phyloP scores from a whole-genome alignment of 2,329 filamentous ascomycete genomes.

The Cryoendolithus antarcticus region DNA sequence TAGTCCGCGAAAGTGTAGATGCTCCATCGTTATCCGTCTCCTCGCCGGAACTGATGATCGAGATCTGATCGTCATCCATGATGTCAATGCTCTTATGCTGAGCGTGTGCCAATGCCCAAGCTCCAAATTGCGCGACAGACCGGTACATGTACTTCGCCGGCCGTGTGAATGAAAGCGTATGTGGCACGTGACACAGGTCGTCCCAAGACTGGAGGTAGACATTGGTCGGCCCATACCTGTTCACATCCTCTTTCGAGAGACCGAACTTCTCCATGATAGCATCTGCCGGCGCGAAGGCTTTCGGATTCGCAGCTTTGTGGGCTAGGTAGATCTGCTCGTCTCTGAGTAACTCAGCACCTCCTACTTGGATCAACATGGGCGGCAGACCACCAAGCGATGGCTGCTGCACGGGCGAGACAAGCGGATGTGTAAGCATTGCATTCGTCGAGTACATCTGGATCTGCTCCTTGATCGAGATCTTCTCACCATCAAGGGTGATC shows the following conservation, averaged over 20 bases:
- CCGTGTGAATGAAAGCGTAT: constrained; percentile 89
- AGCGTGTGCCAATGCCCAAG: constrained; percentile 76
- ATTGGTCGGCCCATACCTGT: constrained; percentile 67
- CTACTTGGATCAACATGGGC: constrained; percentile 73
- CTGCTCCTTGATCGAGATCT: constrained; percentile 71
- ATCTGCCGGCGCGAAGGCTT: constrained; percentile 59
- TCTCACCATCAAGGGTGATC: constrained; percentile 58
- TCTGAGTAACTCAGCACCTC: constrained; percentile 79
- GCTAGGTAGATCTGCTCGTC: constrained; percentile 94
- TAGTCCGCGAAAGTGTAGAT: constrained; percentile 5
- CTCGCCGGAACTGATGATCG: constrained; percentile 53
- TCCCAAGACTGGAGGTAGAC: constrained; percentile 96
- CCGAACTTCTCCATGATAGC: constrained; percentile 51
- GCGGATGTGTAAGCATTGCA: constrained; percentile 67
- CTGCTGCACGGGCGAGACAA: constrained; percentile 82
- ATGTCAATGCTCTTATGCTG: constrained; percentile 74
- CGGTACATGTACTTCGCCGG: constrained; percentile 95
- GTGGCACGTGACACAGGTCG: constrained; percentile 80
- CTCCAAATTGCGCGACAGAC: constrained; percentile 81
- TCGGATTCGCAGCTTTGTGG: constrained; percentile 82
- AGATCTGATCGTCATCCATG: constrained; percentile 63
- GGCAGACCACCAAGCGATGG: constrained; percentile 81
- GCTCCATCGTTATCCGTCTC: constrained; percentile 18
- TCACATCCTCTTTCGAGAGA: constrained; percentile 39
- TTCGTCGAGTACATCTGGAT: constrained; percentile 86